Conservation (phyloP, 2,329 filamentous ascomycete species). For the Westerdykella aurantiaca region DNA sequence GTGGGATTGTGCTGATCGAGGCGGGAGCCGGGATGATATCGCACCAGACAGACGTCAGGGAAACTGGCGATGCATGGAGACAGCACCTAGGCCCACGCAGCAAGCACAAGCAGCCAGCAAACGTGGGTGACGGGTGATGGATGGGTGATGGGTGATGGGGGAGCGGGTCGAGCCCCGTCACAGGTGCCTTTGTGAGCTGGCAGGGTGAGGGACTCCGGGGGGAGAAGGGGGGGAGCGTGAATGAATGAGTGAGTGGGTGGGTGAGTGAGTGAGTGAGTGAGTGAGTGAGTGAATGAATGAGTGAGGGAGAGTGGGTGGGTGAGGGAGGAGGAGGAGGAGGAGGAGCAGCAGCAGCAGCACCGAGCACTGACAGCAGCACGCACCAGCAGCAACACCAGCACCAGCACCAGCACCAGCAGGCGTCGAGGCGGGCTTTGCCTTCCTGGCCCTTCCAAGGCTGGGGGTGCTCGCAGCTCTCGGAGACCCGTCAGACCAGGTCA, state of each 20-base stretch:
- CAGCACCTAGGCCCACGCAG: slow-evolving; percentile 32
- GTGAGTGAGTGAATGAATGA: neutral
- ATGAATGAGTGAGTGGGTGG: neutral
- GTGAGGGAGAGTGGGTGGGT: no score
- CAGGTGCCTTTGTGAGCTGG: slow-evolving; percentile 21
- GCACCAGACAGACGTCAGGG: slow-evolving; percentile 33
- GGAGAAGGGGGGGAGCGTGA: neutral
- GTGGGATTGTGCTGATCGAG: slow-evolving; percentile 8
- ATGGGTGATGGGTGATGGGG: no score
- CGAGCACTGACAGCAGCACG: slow-evolving; percentile 28
- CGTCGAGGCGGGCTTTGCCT: slow-evolving; percentile 2
- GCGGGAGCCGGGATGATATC: slow-evolving; percentile 28
- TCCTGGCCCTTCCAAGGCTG: slow-evolving; percentile 11
- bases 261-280: neutral
- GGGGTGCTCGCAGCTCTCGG: slow-evolving; percentile 19
- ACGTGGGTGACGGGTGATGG: slow-evolving; percentile 8
- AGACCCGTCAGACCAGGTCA: slow-evolving; percentile 32
- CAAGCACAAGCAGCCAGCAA: slow-evolving; percentile 21
- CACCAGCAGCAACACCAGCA: slow-evolving; percentile 21
- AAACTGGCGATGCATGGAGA: slow-evolving; percentile 35
- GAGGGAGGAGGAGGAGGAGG: slow-evolving; percentile 15
- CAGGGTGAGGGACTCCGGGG: slow-evolving; percentile 4
- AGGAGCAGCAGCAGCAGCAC: slow-evolving; percentile 20
- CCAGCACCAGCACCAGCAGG: slow-evolving; percentile 17
- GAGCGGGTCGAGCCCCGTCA: slow-evolving; percentile 10